A percentile compares a stretch with the other conserved stretches of the same genome.
These are phyloP conservation scores for Leptographium flavum DNA, from an alignment of 2,329 filamentous ascomycete species.

Conservation along the genomic window DNA sequence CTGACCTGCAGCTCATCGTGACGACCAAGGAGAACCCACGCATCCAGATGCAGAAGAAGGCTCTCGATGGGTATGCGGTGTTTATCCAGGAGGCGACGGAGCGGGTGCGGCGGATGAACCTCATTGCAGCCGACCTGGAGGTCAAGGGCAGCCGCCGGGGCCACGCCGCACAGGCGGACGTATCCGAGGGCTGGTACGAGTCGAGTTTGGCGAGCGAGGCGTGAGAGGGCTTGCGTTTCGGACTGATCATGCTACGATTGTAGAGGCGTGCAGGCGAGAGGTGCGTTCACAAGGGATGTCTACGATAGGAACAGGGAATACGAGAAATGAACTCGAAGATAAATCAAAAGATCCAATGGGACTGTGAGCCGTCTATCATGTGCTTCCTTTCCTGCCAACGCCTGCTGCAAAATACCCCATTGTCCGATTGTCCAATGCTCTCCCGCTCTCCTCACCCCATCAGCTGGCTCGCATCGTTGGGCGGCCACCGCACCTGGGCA, in stretches of 20 bases:
- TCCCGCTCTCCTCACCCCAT: constrained; percentile 72
- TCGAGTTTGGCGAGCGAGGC: background rate
- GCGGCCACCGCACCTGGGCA: constrained; percentile 92
- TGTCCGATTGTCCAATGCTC: no score
- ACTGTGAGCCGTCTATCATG: no score
- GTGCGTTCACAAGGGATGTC: no score
- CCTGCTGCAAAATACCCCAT: no score
- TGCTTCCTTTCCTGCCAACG: no score
- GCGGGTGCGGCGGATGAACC: constrained; percentile 63
- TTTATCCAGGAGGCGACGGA: constrained; percentile 66
- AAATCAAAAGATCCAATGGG: no score
- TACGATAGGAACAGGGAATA: no score
- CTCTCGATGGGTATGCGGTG: constrained; percentile 50
- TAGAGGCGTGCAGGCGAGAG: no score
- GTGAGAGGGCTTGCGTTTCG: no score
- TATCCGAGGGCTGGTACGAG: constrained; percentile 4
- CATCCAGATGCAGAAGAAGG: constrained; percentile 52
- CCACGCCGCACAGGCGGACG: background rate
- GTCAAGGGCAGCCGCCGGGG: constrained; percentile 27
- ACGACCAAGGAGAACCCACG: constrained; percentile 55
- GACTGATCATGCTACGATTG: no score
- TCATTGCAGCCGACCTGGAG: constrained; percentile 62
- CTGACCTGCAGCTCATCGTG: constrained; percentile 56
- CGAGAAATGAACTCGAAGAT: no score
- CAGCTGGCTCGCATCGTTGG: constrained; percentile 78